These are phyloP conservation scores for Baeospora myosura DNA, from an alignment of 1,284 basidiomycete species.

Conservation along the genomic window DNA sequence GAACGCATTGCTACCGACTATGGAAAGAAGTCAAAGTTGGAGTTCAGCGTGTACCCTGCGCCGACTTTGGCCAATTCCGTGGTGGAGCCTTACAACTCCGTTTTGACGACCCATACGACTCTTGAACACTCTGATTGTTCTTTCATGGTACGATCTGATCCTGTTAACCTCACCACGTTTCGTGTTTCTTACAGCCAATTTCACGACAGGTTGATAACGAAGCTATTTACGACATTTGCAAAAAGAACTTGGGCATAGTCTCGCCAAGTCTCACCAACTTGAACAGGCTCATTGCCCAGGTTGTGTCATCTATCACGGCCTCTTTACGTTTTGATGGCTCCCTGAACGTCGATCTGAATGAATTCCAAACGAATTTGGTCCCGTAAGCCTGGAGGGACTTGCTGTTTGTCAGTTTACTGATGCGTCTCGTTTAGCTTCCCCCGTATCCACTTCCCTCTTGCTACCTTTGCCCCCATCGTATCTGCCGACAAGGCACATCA, in stretches of 20 bases:
- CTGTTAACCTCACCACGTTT: constrained; percentile 3
- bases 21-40: constrained; percentile 99
- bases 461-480: constrained; percentile 86
- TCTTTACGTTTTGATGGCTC: constrained; percentile 80
- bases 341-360: constrained; percentile 87
- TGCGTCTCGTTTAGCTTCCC: constrained; percentile 40
- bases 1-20: constrained; percentile 98
- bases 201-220: constrained; percentile 73
- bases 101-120: constrained; percentile 97
- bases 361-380: constrained; percentile 90
- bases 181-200: constrained; percentile 4
- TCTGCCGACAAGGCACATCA: constrained; percentile 76
- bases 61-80: constrained; percentile 94
- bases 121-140: constrained; percentile 99
- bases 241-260: constrained; percentile 76
- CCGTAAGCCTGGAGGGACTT: constrained; percentile 36
- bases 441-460: constrained; percentile 89
- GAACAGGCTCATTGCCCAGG: constrained; percentile 85
- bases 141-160: constrained; percentile 68
- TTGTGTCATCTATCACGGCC: constrained; percentile 76
- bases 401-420: constrained; percentile 3
- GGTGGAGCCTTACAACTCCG: constrained; percentile 99
- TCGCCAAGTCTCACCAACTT: constrained; percentile 83
- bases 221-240: constrained; percentile 95
- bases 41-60: constrained; percentile 97